These are phyloP conservation scores for Phlebiopsis flavidoalba DNA, from an alignment of 768 basidiomycete species.

Conservation along the genomic window DNA sequence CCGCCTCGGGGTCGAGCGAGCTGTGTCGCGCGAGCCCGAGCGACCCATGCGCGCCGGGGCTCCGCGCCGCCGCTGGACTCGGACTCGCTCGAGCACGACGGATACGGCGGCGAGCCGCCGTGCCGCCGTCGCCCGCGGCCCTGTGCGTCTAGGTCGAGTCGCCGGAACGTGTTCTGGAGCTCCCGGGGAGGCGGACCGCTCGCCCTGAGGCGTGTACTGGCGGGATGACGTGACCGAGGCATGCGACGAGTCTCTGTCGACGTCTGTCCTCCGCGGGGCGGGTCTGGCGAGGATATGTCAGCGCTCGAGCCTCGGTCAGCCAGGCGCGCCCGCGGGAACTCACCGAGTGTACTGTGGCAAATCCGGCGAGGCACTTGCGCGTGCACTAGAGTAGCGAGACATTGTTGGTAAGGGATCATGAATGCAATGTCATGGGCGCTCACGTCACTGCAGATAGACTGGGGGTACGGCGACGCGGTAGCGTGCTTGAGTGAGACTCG, in stretches of 20 bases:
- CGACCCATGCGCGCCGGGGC: neutral
- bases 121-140: neutral
- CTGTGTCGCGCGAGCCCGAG: slow-evolving; percentile 6
- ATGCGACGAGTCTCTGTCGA: neutral
- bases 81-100: slow-evolving; percentile 11
- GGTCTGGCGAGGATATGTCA: neutral
- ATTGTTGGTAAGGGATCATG: neutral
- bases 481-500: neutral
- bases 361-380: slow-evolving; percentile 1
- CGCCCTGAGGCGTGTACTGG: neutral
- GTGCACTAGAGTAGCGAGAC: neutral
- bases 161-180: slow-evolving; percentile 6
- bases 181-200: too few relatives aligned
- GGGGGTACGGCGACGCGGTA: neutral
- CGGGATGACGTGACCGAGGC: neutral
- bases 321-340: neutral
- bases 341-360: slow-evolving; percentile 6
- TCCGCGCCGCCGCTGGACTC: slow-evolving; percentile 8
- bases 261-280: neutral
- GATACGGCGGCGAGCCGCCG: slow-evolving; percentile 1
- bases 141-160: slow-evolving; percentile 4
- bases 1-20: slow-evolving; percentile 6
- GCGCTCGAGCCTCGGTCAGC: neutral
- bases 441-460: slow-evolving; percentile 11
- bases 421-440: neutral